Evolutionary conservation across 169 alveolate species (phyloP), one percentile per base, ranked within the genome.

Genomic region (Perkinsus olseni): DNA sequence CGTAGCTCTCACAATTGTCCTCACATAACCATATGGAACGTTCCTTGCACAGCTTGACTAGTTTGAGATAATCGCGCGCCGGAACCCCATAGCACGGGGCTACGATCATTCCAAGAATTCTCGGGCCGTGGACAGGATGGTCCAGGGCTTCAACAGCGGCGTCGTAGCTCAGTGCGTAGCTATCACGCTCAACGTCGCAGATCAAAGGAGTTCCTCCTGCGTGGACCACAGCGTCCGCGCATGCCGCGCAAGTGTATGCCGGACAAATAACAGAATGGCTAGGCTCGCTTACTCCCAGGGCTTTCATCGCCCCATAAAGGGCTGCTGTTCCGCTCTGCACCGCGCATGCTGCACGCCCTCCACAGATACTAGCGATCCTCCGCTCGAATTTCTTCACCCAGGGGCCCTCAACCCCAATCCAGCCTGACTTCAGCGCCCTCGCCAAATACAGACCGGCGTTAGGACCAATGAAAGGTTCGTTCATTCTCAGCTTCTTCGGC

Each of bases 341-440:
- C 37, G 92, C 92, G 31, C 92, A 91, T 31, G 92, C 92, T 38
- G 92, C 92, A 24, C 40, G 74, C 38, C 38, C 92, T 48, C 21
- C 36, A 34, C 92, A 91, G 0, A 91, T 39, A 11, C 92, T 31
- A 11, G 92, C 74, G 34, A 91, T 91, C 36, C 38, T 21, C 24
- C 74, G 38, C 62, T 91, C 92, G 37, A 91, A 91, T 38, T 91
- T 91, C 34, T 91, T 91, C 36, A 91, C 40, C 28, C 40, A 38
- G 37, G 92, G 92, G 37, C 92, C 92, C 92, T 91, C 92, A 0
- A 91, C 92, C 28, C 92, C 92, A 28, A 91, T 91, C 92, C 92
- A 91, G 50, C 92, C 92, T 0, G 48, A n/a, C 37, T 38, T 24
- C 31, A 91, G 62, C 36, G 92, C 92, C 40, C 40, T 37, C 17